Percentiles rank a stretch among this genome's conserved stretches.
phyloP scores from a whole-genome alignment of 1,284 basidiomycete species.

The Pulveroboletus sp. region DNA sequence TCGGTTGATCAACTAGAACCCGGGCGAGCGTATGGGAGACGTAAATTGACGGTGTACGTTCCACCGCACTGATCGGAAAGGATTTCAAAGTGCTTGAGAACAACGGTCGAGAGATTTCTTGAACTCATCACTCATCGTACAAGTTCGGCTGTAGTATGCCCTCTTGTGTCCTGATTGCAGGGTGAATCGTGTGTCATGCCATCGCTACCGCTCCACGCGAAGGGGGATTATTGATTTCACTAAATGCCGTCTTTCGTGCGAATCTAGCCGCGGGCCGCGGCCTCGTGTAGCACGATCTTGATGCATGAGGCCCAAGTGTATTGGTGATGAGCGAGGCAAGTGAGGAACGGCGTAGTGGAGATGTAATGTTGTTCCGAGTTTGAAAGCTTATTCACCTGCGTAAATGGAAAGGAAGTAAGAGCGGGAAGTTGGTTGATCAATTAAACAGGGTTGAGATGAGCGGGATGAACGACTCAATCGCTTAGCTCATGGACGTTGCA shows the following conservation, averaged over 20 bases:
- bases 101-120: not conserved
- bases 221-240: not conserved
- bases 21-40: not conserved
- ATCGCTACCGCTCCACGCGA: constrained; percentile 1
- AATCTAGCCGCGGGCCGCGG: constrained; percentile 20
- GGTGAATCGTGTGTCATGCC: not conserved
- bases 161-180: not conserved
- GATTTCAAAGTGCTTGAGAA: not conserved
- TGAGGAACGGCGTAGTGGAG: constrained; percentile 12
- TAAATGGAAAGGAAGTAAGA: constrained; percentile 1
- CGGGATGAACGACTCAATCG: not conserved
- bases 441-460: constrained; percentile 1
- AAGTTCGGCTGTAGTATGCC: not conserved
- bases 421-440: not conserved
- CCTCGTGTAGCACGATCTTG: constrained; percentile 19
- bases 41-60: constrained; percentile 6
- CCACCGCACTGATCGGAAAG: constrained; percentile 4
- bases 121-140: not conserved
- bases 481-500: not conserved
- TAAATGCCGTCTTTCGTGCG: not conserved
- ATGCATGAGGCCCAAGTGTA: constrained; percentile 7
- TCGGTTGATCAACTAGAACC: constrained; percentile 2
- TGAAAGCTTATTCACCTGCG: constrained; percentile 23
- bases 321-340: constrained; percentile 11
- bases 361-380: not conserved